A percentile compares a stretch with the other conserved stretches of the same genome.
Evolutionary conservation across 495 filamentous ascomycete genomes (phyloP).

Genomic region (Talaromyces proteolyticus): DNA sequence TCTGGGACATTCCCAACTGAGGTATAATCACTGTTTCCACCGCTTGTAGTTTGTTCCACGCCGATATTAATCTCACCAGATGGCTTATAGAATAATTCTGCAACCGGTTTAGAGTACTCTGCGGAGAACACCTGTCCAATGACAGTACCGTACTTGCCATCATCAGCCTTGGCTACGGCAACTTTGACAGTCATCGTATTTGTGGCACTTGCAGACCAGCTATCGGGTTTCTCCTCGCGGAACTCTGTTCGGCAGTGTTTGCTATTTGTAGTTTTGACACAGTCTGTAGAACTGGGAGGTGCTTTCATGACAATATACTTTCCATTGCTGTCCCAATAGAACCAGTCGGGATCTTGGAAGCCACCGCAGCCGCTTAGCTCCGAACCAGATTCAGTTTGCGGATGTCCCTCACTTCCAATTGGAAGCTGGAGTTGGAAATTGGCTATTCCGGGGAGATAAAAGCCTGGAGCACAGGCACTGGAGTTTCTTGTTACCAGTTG

Average conservation of each 20-base stretch:
- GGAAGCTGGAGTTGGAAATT: constrained; percentile 38
- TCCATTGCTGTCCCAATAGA: constrained; percentile 25
- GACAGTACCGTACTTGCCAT: constrained; percentile 23
- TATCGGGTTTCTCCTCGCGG: constrained; percentile 19
- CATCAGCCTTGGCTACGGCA: constrained; percentile 16
- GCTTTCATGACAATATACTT: constrained; percentile 29
- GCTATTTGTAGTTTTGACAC: constrained; percentile 28
- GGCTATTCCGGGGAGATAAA: constrained; percentile 5
- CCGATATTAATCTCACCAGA: constrained; percentile 24
- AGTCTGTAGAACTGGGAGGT: constrained; percentile 20
- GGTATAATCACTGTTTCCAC: constrained; percentile 18
- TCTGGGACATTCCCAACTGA: constrained; percentile 19
- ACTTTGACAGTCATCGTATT: constrained; percentile 26
- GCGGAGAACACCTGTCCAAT: constrained; percentile 32
- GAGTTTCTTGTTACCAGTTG: not conserved
- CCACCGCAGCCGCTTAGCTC: constrained; percentile 26
- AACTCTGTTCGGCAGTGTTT: constrained; percentile 37
- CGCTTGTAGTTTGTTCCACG: constrained; percentile 18
- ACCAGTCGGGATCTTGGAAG: constrained; percentile 23
- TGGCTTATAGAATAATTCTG: constrained; percentile 26
- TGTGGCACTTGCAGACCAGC: constrained; percentile 21
- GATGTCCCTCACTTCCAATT: constrained; percentile 18
- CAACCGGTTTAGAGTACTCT: constrained; percentile 28
- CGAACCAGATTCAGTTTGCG: constrained; percentile 16
- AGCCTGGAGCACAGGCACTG: constrained; percentile 21